Percentiles rank a stretch among this genome's conserved stretches.
Conservation (phyloP, 1,284 basidiomycete genomes). For the Schizopora paradoxa region DNA sequence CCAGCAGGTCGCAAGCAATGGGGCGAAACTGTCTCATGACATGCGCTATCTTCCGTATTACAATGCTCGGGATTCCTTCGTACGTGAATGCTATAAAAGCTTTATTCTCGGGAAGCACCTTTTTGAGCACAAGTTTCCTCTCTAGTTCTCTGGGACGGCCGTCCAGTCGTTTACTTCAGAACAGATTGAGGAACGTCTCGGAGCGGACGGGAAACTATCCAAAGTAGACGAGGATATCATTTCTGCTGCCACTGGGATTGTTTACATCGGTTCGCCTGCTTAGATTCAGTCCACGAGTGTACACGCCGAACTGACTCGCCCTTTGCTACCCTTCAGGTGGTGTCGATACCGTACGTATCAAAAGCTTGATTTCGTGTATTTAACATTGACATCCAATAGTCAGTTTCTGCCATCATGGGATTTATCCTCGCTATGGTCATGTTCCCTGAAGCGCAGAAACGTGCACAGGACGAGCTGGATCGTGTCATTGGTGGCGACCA, state of each 20-base stretch:
- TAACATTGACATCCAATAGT: no score
- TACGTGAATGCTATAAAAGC: no score
- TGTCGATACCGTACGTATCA: no score
- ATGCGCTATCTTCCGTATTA: neutral
- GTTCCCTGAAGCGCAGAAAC: slow-evolving; percentile 25
- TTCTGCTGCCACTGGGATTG: neutral
- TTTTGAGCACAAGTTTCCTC: no score
- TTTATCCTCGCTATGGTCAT: slow-evolving; percentile 25
- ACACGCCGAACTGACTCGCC: no score
- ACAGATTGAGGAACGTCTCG: slow-evolving; percentile 38
- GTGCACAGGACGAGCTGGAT: slow-evolving; percentile 31
- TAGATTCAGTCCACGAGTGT: no score
- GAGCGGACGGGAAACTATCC: slow-evolving; percentile 35
- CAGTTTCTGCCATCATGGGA: slow-evolving; percentile 21
- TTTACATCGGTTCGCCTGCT: no score
- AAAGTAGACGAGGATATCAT: slow-evolving; percentile 47
- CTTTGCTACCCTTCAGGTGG: no score
- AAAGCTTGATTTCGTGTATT: no score
- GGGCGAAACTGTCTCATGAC: neutral
- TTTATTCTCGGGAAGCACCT: no score
- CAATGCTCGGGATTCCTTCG: no score
- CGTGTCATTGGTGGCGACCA: slow-evolving; percentile 26
- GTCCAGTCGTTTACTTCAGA: slow-evolving; percentile 27
- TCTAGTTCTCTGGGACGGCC: neutral
- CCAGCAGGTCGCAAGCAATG: slow-evolving; percentile 48